phyloP scores from a whole-genome alignment of 257 asterid species.

The Scutellaria barbata region DNA sequence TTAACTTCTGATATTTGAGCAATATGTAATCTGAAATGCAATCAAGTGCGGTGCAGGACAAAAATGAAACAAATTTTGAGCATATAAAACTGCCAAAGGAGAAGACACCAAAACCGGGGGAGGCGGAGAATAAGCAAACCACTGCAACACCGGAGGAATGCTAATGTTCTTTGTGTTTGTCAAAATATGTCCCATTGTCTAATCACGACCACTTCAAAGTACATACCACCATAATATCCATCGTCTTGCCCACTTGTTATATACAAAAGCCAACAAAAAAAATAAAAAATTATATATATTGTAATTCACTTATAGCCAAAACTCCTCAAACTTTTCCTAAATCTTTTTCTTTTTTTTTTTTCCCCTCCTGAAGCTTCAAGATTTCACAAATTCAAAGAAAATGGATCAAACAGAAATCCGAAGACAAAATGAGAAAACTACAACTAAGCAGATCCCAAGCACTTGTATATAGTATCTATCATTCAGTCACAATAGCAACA shows the following conservation, averaged over 20 bases:
- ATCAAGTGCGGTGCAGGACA: conserved; percentile 14
- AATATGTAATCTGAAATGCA: conserved; percentile 28
- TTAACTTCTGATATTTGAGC: conserved; percentile 15
- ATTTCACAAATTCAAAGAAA: conserved; percentile 33
- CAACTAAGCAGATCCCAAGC: conserved; percentile 24
- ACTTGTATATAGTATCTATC: conserved; percentile 15
- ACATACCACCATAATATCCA: conserved; percentile 19
- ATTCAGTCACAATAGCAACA: conserved; percentile 24
- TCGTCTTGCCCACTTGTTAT: conserved; percentile 24
- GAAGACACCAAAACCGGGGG: background rate
- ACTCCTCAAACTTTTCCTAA: conserved; percentile 9
- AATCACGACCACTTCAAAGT: conserved; percentile 21
- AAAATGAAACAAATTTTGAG: background rate
- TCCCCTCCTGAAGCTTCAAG: conserved; percentile 19
- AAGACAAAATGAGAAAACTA: conserved; percentile 35
- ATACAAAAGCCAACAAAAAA: conserved; percentile 21
- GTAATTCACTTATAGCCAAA: conserved; percentile 18
- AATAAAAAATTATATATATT: conserved; percentile 9
- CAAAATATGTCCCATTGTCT: conserved; percentile 19
- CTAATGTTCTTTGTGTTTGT: background rate
- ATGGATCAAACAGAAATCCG: conserved; percentile 35
- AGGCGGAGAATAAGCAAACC: background rate
- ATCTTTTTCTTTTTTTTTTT: background rate
- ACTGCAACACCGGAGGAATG: conserved; percentile 15
- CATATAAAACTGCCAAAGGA: conserved; percentile 5